Evolutionary conservation across 2,329 filamentous ascomycete species (phyloP).

Genomic region (Anthostomella pinea): DNA sequence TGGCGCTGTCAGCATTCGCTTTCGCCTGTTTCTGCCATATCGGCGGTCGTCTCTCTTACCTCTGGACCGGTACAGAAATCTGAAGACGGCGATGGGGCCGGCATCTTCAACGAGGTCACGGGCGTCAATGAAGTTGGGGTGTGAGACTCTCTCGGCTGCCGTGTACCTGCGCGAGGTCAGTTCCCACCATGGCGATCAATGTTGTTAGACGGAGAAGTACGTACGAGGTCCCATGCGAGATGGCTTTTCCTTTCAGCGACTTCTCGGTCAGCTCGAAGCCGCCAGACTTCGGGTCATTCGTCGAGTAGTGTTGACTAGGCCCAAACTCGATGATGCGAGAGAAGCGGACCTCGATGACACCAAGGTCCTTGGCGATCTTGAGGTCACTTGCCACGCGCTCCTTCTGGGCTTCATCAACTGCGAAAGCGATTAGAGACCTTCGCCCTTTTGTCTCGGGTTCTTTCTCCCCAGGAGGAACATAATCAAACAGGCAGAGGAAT

Average conservation of each 20-base stretch:
- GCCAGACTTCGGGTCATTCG: neutral
- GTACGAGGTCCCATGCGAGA: slow-evolving; percentile 34
- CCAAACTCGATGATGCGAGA: slow-evolving; percentile 10
- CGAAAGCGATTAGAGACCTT: neutral
- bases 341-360: slow-evolving; percentile 26
- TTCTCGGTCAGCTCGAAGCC: slow-evolving; percentile 31
- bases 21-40: too few relatives aligned
- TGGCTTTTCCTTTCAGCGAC: slow-evolving; percentile 32
- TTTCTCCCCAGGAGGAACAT: too few relatives aligned
- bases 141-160: neutral
- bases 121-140: neutral
- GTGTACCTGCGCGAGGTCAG: slow-evolving; percentile 17
- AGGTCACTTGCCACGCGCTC: slow-evolving; percentile 26
- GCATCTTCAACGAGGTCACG: slow-evolving; percentile 13
- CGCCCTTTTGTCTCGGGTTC: too few relatives aligned
- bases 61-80: slow-evolving; percentile 33
- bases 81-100: slow-evolving; percentile 26
- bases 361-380: slow-evolving; percentile 21
- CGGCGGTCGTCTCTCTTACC: slow-evolving; percentile 12
- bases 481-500: neutral
- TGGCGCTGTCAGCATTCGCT: neutral
- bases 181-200: neutral
- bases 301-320: neutral
- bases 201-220: neutral
- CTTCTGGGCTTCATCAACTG: slow-evolving; percentile 25